Evolutionary conservation across 1,284 basidiomycete species (phyloP).

Genomic region (Ustilago esculenta): DNA sequence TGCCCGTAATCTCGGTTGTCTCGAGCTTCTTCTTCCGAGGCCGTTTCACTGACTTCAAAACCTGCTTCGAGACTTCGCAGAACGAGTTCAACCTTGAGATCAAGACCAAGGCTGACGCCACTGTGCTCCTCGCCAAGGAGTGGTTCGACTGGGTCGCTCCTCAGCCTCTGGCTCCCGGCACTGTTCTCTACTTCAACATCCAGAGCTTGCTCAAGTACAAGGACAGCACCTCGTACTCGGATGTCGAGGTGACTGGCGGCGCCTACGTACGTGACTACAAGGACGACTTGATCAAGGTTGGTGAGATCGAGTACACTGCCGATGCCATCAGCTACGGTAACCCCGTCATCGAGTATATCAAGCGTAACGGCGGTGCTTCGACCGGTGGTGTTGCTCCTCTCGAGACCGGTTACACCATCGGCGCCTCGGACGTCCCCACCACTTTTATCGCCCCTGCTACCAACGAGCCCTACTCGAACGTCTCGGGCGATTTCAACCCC

Average conservation of each 20-base stretch:
- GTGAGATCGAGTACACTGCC: slow-evolving; percentile 55
- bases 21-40: slow-evolving; percentile 98
- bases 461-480: slow-evolving; percentile 92
- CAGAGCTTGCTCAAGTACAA: slow-evolving; percentile 87
- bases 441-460: slow-evolving; percentile 73
- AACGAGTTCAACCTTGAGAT: slow-evolving; percentile 87
- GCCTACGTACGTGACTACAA: slow-evolving; percentile 60
- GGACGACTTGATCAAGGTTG: slow-evolving; percentile 59
- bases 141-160: slow-evolving; percentile 95
- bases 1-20: slow-evolving; percentile 92
- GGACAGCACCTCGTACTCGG: slow-evolving; percentile 85
- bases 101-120: slow-evolving; percentile 80
- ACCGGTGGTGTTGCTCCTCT: slow-evolving; percentile 79
- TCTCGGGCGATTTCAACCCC: slow-evolving; percentile 96
- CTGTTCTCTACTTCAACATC: slow-evolving; percentile 86
- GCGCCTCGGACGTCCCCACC: slow-evolving; percentile 38
- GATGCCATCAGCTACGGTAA: slow-evolving; percentile 72
- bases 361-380: slow-evolving; percentile 84
- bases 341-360: slow-evolving; percentile 90
- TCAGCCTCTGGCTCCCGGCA: slow-evolving; percentile 78
- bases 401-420: slow-evolving; percentile 70
- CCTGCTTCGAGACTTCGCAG: slow-evolving; percentile 87
- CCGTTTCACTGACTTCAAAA: slow-evolving; percentile 88
- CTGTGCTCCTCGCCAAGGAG: slow-evolving; percentile 92
- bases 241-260: slow-evolving; percentile 80